Evolutionary conservation across 129 eudicot genomes (phyloP), one percentile per base, ranked within the genome.

Genomic region (Ambrosia trifida): DNA sequence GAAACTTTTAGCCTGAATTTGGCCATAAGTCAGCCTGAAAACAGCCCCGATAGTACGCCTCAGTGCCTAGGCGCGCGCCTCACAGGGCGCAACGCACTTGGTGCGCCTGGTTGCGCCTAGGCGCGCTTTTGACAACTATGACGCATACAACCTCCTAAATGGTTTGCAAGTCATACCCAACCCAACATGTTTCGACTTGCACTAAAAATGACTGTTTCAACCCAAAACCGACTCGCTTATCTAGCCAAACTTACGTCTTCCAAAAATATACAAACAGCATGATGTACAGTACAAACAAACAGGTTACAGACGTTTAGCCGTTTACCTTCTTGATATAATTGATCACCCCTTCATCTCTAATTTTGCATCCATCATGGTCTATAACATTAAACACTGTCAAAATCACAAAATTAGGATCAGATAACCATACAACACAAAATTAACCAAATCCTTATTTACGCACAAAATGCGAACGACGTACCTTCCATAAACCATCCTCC

Each of bases 401-500:
- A 57, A 75, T 44, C 35, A 66, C 18, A 18, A 64, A 58, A 57
- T 66, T 31, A 71, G 43, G 41, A 66, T 75, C 60, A 66, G 58
- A 46, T 12, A 54, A 66, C 4, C 11, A 38, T 35, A 68, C 44
- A 11, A 33, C 47, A 47, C 19, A 60, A 47, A 52, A 62, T 18
- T 36, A 44, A 66, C n/a, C 67, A 20, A 33, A 40, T 44, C 68
- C 47, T 31, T n/a, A 31, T 3, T 18, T 52, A 33, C 36, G 31
- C 19, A 17, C 8, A 36, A 58, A 38, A 0, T 17, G 40, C 3
- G 33, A 69, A 7, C 46, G 45, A 1, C 53, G 47, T 83, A 88
- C 97, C 98, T 73, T 91, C 98, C 98, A 91, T 88, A 83, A 91
- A 91, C 98, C 98, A 91, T 58, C 91, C 94, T 16, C 94, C 98